Base-by-base conservation (phyloP, 352 stramenopile species). In the Phytophthora pluvialis region DNA sequence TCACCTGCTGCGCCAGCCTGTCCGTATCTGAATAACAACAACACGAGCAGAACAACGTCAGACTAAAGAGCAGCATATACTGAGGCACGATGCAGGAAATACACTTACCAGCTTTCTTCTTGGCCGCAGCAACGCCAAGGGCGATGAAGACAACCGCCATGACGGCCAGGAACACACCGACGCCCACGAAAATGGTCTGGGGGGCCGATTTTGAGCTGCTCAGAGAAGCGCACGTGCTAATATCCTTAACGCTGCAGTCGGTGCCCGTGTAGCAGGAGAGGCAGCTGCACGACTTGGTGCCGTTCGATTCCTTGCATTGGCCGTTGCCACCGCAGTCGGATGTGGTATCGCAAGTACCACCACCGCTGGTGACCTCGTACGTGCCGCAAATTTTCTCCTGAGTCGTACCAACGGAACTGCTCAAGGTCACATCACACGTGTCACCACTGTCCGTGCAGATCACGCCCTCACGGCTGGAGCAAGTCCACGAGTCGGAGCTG, bases 161-260 rank as follows among this genome's bases (percentile, higher is more conserved):
- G n/a, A 91, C 63, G 7, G 57, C 81, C 54, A 95, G 43, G 64
- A 94, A 95, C 3, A 53, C 67, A 35, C 85, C 87, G 4, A 93
- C 77, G n/a, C 64, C 81, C 5, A 74, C 73, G 44, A 95, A 95
- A 59, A 95, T 90, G 28, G 81, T 58, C 63, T 88, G 85, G 0
- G 87, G 87, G 3, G 87, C 87, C 25, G 67, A 63, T 29, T 77
- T 62, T 40, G 74, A 89, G 64, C 78, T 93, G 16, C 68, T 70
- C 15, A 95, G 70, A 38, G 79, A 81, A 50, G 74, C 86, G 59
- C 85, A 95, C 8, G 75, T 78, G 16, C 61, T 76, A 44, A 84
- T 86, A 63, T 93, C 86, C 60, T 88, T 87, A 15, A 95, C 77
- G 28, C 80, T 91, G 75, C 87, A 95, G 47, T 88, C 74, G 5